Evolutionary conservation across 805 yeast genomes (phyloP), one percentile per base, ranked within the genome.

Genomic region (Brettanomyces naardenensis): DNA sequence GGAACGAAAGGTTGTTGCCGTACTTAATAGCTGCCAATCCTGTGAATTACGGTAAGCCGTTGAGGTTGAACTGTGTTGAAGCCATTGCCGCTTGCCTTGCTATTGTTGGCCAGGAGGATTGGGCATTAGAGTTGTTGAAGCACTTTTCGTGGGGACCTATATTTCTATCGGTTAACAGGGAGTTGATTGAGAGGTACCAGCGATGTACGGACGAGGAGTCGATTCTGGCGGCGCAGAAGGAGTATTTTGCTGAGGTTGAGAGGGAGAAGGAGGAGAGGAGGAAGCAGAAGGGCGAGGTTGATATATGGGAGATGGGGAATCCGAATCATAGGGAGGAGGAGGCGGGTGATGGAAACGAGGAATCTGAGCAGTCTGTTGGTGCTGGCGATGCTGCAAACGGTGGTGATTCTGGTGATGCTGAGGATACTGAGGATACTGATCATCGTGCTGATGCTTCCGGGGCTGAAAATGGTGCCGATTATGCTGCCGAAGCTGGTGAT

Each of bases 21-120:
- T 92, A 90, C 51, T 64, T 92, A 34, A 88, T 92, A 7, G 97
- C 97, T 4, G 95, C 97, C 0, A 92, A 92, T 56, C 95, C 95
- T 22, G 97, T 94, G 6, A 92, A 92, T 59, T 92, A 92, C 52
- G 98, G 98, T 4, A 72, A 82, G 50, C 97, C 98, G 0, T 89
- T 97, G 97, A 74, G 79, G 50, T 65, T 92, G 40, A 92, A 92
- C 60, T 92, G 98, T 59, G 98, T 87, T 5, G 98, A 92, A 57
- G 98, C 98, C 0, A 64, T 92, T 28, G 98, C 98, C 2, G 97
- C 98, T 0, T 87, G 96, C 52, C 82, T 92, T 54, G 95, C 95
- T 1, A 89, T 92, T 40, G 90, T 88, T 2, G 97, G 97, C 0
- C 89, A 78, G 46, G 64, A 65, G 31, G 97, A 89, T 46, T 87